Evolutionary conservation across 1,284 basidiomycete species (phyloP).

Genomic region (Pyrrhoderma noxium): DNA sequence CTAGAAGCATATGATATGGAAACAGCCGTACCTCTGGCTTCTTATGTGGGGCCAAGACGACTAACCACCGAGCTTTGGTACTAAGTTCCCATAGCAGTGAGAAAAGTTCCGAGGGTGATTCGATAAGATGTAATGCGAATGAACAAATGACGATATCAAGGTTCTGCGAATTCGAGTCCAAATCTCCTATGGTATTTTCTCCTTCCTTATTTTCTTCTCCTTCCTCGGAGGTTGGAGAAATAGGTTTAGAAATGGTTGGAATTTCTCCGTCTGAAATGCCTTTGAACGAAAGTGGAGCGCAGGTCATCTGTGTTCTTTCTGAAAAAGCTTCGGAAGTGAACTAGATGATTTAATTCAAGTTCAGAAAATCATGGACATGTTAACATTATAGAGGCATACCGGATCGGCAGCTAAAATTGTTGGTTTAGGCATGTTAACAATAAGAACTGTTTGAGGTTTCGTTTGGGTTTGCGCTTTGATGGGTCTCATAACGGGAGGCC

Average conservation of each 20-base stretch:
- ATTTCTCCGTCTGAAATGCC: conserved; percentile 45
- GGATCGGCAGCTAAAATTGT: conserved; percentile 4
- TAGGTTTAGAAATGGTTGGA: conserved; percentile 25
- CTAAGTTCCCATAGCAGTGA: conserved; percentile 58
- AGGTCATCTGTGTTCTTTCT: conserved; percentile 39
- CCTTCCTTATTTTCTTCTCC: background rate
- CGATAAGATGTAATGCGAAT: conserved; percentile 65
- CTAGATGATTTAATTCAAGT: conserved; percentile 25
- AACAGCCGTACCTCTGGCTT: conserved; percentile 52
- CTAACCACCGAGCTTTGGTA: conserved; percentile 53
- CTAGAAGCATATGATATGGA: background rate
- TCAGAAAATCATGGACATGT: too few relatives aligned
- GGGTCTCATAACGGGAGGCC: conserved; percentile 22
- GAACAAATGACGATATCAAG: conserved; percentile 64
- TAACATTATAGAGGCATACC: background rate
- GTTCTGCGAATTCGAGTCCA: background rate
- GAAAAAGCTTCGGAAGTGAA: conserved; percentile 45
- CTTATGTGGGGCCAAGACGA: conserved; percentile 67
- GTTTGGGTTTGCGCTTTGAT: background rate
- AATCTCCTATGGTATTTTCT: background rate
- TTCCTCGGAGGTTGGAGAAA: background rate
- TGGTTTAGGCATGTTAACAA: background rate
- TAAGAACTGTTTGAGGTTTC: background rate
- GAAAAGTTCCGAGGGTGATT: conserved; percentile 54
- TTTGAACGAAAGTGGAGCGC: conserved; percentile 43